Evolutionary conservation across 768 basidiomycete genomes (phyloP), one percentile per base, ranked within the genome.

Genomic region (Lentinula boryana): DNA sequence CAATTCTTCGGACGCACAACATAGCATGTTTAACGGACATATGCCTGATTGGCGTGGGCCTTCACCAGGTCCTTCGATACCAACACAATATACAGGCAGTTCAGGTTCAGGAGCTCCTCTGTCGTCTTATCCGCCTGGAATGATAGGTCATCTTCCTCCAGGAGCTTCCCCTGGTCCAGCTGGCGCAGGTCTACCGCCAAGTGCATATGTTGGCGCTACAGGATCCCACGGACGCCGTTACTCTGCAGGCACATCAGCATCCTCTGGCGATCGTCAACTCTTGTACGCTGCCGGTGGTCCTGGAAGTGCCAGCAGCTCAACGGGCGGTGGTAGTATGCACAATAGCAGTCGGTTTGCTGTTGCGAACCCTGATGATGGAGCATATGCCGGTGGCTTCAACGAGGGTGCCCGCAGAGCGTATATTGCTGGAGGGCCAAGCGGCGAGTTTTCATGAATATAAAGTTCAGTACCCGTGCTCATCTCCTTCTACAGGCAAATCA

Each of bases 381-480:
- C 32, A 12, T 43, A 56, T n/a, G 40, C 36, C 12, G 38, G 55
- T 40, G 40, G 55, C 6, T 56, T 21, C 40, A 56, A 38, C 16
- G 55, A 56, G 32, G 40, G 23, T n/a, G 38, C 55, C 1, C 55
- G 55, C n/a, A 56, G 55, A 43, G 55, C 55, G 5, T 56, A 56
- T n/a, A 56, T 56, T 1, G 40, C 38, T 32, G 55, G 55, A 12
- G 55, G 55, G 23, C 55, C 55, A 9, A 56, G 55, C 15, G 40
- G 55, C 43, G 40, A 41, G 55, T n/a, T 15, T 43, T 5, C 5
- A 10, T 27, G 18, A 9, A 21, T 21, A 12, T 18, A 1, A 23
- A 9, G 8, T 27, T 16, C 2, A 40, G 44, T 4, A 21, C 9
- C 6, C 9, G 15, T 41, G n/a, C 10, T 43, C 38, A 43, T 23